These are phyloP conservation scores for Arthrobotrys entomopaga DNA, from an alignment of 2,329 filamentous ascomycete genomes.

Conservation along the genomic window DNA sequence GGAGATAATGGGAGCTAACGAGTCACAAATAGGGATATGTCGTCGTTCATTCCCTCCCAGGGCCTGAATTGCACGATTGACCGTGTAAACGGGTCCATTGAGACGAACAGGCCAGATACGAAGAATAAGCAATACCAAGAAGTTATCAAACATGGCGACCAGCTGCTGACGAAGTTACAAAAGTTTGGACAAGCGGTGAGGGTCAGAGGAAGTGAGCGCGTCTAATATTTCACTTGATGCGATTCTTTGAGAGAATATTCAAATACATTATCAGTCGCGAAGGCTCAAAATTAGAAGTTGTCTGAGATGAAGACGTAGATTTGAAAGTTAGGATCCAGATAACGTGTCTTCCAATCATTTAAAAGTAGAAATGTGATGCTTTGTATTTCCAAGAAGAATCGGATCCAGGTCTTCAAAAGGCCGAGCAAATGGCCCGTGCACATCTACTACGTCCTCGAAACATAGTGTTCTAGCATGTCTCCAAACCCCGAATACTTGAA, in stretches of 20 bases:
- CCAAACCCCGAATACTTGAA: too few relatives aligned
- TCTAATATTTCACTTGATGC: conserved; percentile 21
- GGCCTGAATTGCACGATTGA: conserved; percentile 97
- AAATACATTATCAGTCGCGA: background rate
- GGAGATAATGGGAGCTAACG: background rate
- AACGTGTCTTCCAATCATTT: too few relatives aligned
- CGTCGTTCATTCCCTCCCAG: conserved; percentile 94
- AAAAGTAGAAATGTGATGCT: too few relatives aligned
- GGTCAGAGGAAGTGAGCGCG: conserved; percentile 83
- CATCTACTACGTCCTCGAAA: too few relatives aligned
- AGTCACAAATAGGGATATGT: conserved; percentile 77
- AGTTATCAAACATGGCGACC: conserved; percentile 95
- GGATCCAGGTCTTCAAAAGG: too few relatives aligned
- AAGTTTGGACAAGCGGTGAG: conserved; percentile 98
- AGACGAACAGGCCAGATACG: conserved; percentile 96
- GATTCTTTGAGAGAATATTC: too few relatives aligned
- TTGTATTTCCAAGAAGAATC: too few relatives aligned
- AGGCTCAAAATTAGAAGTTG: background rate
- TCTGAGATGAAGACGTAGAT: too few relatives aligned
- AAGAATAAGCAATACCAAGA: conserved; percentile 99
- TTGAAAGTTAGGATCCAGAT: too few relatives aligned
- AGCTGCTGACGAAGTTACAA: conserved; percentile 97
- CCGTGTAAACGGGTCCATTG: conserved; percentile 94
- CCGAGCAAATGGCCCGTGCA: too few relatives aligned
- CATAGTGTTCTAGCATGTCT: too few relatives aligned